Evolutionary conservation across 1,139 yeast genomes (phyloP), one percentile per base, ranked within the genome.

Genomic region (Blastobotrys capitulatus): DNA sequence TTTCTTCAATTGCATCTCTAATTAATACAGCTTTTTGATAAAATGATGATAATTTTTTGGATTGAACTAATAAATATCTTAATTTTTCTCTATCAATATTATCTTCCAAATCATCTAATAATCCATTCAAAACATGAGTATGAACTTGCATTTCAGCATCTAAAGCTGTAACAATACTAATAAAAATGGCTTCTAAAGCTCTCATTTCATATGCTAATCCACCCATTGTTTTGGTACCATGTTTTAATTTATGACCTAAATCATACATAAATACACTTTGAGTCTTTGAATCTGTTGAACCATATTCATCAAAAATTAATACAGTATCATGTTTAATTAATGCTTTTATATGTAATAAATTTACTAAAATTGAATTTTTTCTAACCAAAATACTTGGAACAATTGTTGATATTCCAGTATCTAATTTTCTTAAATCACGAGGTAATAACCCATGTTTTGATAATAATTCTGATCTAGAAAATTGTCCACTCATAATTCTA

Each of bases 371-470:
- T 37, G 95, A 84, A 59, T 81, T 79, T 31, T 83, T 79, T 47
- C 97, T 78, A 15, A 89, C 83, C 62, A 87, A 75, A 38, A 92
- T 83, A 31, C 92, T 80, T 0, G 98, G 98, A 9, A 88, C 92
- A 34, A 92, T 86, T 65, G 89, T 96, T 54, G 86, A 83, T 26
- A 86, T 77, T 0, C 95, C 87, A 7, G 95, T 84, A 67, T 92
- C 98, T 49, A 94, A 83, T 60, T 87, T 88, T 5, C 96, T 71
- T 48, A 88, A 70, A 64, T 88, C 96, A 57, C 96, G 75, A 0
- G 96, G 95, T 44, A 83, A 76, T 38, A 88, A 68, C 32, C 86
- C 86, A 61, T 87, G 88, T 54, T 85, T 82, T 52, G 80, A 76
- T 15, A 94, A 71, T 51, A 94, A 79, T 54, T 81, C 79, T 71